Evolutionary conservation across 2,329 filamentous ascomycete genomes (phyloP).

Genomic region (Verticillium nubilum): DNA sequence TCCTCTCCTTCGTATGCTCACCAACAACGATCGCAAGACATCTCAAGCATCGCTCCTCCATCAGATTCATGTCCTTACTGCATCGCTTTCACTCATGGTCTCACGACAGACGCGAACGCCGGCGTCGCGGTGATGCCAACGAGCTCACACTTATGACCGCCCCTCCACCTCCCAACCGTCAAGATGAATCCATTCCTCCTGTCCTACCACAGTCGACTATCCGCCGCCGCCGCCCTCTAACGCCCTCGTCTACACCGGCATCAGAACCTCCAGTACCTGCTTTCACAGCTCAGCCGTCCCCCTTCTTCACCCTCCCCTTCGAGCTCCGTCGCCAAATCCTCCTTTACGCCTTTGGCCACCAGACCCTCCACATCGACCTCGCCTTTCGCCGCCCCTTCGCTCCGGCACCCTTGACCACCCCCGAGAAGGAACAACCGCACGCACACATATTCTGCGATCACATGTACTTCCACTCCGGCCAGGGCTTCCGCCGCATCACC

Average conservation of each 20-base stretch:
- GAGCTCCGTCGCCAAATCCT: constrained; percentile 20
- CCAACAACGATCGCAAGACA: not conserved
- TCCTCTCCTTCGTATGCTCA: not conserved
- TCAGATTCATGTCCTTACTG: not conserved
- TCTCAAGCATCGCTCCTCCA: not conserved
- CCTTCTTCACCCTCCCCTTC: constrained; percentile 13
- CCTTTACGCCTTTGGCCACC: constrained; percentile 14
- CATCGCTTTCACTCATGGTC: not conserved
- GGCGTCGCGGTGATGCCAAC: not conserved
- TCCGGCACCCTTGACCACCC: not conserved
- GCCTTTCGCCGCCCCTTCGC: constrained; percentile 13
- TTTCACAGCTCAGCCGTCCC: not conserved
- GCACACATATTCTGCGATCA: not conserved
- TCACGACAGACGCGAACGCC: not conserved
- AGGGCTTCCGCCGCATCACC: not conserved
- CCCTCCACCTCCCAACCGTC: not conserved
- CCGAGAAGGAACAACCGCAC: not conserved
- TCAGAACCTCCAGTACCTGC: not conserved
- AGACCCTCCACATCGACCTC: constrained; percentile 17
- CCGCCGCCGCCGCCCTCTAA: not conserved
- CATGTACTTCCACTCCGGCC: not conserved
- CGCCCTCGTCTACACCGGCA: not conserved
- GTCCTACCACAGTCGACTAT: not conserved
- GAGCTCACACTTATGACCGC: not conserved
- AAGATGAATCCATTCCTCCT: not conserved